Conservation (phyloP, 2,329 filamentous ascomycete species). For the Blastomyces emzantsi region DNA sequence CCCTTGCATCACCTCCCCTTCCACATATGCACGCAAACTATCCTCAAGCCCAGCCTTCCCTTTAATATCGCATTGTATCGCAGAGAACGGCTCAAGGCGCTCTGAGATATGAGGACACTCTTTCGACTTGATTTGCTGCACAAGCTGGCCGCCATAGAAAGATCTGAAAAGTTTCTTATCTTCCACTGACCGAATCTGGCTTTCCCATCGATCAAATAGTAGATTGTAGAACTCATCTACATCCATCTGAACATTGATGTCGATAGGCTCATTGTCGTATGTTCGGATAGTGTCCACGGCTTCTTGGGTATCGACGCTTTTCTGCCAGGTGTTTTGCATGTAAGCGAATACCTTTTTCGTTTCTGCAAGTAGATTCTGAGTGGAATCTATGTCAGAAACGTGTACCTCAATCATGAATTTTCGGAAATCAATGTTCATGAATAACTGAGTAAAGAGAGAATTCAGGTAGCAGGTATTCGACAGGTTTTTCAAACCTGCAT, state of each 20-base stretch:
- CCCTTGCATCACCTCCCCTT: conserved; percentile 93
- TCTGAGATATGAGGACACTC: conserved; percentile 93
- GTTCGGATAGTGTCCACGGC: conserved; percentile 71
- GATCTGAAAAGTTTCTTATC: conserved; percentile 65
- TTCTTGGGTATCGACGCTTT: conserved; percentile 61
- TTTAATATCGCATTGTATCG: conserved; percentile 93
- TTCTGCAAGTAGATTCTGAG: conserved; percentile 62
- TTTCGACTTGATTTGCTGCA: conserved; percentile 92
- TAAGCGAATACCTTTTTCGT: conserved; percentile 74
- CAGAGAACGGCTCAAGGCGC: conserved; percentile 79
- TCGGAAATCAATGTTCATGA: conserved; percentile 87
- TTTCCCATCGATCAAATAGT: conserved; percentile 84
- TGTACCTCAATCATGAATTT: conserved; percentile 66
- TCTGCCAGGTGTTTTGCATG: conserved; percentile 74
- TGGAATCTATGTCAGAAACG: conserved; percentile 45
- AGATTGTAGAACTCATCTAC: conserved; percentile 97
- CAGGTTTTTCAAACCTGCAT: conserved; percentile 82
- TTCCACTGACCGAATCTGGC: conserved; percentile 59
- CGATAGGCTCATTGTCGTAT: conserved; percentile 73
- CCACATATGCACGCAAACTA: conserved; percentile 88
- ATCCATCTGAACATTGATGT: conserved; percentile 90
- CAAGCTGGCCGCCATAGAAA: conserved; percentile 84
- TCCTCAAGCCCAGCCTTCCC: conserved; percentile 76
- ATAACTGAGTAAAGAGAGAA: conserved; percentile 85
- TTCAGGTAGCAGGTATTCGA: conserved; percentile 98